These are phyloP conservation scores for Rhodomyrtus tomentosa DNA, from an alignment of 345 rosid genomes.

Conservation along the genomic window DNA sequence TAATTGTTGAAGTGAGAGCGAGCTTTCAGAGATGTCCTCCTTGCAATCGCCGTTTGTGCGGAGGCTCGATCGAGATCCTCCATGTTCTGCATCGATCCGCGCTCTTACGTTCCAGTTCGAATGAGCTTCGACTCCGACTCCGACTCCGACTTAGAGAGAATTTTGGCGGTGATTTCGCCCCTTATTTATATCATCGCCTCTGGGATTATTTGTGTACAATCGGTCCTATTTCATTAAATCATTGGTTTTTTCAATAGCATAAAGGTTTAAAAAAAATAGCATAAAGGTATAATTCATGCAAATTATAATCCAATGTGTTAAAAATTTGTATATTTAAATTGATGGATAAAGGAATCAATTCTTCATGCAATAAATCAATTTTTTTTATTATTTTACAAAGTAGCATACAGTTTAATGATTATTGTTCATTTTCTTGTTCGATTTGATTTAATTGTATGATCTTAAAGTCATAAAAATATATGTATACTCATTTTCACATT, in stretches of 20 bases:
- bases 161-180: not conserved
- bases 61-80: not conserved
- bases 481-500: not conserved
- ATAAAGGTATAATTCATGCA: not conserved
- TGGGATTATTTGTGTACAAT: not conserved
- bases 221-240: too few species aligned
- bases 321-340: not conserved
- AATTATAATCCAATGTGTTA: not conserved
- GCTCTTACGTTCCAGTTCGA: not conserved
- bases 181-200: not conserved
- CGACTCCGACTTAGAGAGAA: not conserved
- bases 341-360: not conserved
- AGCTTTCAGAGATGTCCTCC: conserved; percentile 32
- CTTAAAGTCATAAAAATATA: not conserved
- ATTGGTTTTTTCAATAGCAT: too few species aligned
- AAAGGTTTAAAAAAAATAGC: too few species aligned
- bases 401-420: not conserved
- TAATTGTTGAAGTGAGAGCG: conserved; percentile 26
- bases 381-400: not conserved
- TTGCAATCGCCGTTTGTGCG: not conserved
- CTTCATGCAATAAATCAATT: not conserved
- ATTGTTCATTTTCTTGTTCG: not conserved
- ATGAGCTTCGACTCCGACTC: not conserved
- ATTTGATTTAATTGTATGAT: not conserved
- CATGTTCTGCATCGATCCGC: not conserved